Percentiles rank a stretch among this genome's conserved stretches.
Evolutionary conservation across 805 yeast genomes (phyloP).

Genomic region (Lipomyces kockii): DNA sequence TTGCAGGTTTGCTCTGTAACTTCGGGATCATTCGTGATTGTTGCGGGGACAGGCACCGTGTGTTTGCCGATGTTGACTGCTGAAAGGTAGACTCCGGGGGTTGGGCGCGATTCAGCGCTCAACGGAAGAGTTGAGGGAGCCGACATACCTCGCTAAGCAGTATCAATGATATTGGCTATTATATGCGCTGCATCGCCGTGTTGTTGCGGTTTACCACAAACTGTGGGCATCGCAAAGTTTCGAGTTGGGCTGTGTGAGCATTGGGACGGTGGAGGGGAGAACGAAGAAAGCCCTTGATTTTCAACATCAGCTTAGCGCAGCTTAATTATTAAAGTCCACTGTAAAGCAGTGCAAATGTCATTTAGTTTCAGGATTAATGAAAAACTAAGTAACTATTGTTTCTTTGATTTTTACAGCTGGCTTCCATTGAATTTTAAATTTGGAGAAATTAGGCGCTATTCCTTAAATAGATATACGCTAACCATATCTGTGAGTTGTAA

Average conservation of each 20-base stretch:
- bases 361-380: not conserved
- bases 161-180: not conserved
- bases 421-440: not conserved
- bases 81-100: not conserved
- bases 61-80: constrained; percentile 4
- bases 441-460: not conserved
- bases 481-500: no score
- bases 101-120: not conserved
- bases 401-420: not conserved
- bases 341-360: not conserved
- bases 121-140: not conserved
- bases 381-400: not conserved
- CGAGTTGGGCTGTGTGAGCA: no score
- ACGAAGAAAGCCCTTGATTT: no score
- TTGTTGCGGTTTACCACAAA: not conserved
- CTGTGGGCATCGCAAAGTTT: not conserved
- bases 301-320: not conserved
- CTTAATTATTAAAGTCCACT: not conserved
- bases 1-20: not conserved
- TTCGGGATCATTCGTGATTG: constrained; percentile 1
- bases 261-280: no score
- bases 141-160: not conserved
- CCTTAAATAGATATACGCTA: not conserved
- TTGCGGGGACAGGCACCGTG: not conserved
- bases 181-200: not conserved